Evolutionary conservation across 768 basidiomycete species (phyloP), one percentile per base, ranked within the genome.

Genomic region (Russula abietina): DNA sequence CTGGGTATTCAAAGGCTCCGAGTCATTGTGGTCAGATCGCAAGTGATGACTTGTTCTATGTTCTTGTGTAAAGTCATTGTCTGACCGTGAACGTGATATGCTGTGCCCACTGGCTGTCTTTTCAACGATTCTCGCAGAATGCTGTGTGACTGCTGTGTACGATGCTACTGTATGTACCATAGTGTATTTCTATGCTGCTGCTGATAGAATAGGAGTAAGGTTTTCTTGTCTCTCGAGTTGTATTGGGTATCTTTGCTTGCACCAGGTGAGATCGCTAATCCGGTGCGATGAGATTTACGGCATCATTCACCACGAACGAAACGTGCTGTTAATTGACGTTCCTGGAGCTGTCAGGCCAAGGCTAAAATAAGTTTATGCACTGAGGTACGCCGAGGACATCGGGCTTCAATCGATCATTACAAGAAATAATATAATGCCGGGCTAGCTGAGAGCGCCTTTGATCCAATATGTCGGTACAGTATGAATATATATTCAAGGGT

Each of bases 1-100:
- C 19, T 82, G 88, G 75, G 76, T 90, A 28, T 88, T 90, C 76
- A 80, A 80, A 66, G 77, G 84, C 52, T 68, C 67, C 17, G 61
- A 67, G 59, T 43, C 69, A 69, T 62, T 57, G 61, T 60, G 66
- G 65, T 2, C 45, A 24, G 63, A 24, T 38, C 58, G 60, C 54
- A 57, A 52, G 14, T 55, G 50, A 57, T 57, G 33, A 38, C 6
- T 24, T 50, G 32, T 39, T 17, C n/a, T 43, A 19, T 46, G 38
- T 28, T 10, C 45, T 32, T 17, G 11, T 45, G 17, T 58, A 30
- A 30, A 11, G 33, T 36, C 33, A 9, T 36, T 12, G 33, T 12
- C 33, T 36, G 12, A 36, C 19, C 19, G 33, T 54, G 62, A 59
- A 59, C 28, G 28, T 36, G 38, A 32, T 32, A 36, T 8, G 14